Conservation (phyloP, 768 basidiomycete genomes). For the Amanita rimosa region DNA sequence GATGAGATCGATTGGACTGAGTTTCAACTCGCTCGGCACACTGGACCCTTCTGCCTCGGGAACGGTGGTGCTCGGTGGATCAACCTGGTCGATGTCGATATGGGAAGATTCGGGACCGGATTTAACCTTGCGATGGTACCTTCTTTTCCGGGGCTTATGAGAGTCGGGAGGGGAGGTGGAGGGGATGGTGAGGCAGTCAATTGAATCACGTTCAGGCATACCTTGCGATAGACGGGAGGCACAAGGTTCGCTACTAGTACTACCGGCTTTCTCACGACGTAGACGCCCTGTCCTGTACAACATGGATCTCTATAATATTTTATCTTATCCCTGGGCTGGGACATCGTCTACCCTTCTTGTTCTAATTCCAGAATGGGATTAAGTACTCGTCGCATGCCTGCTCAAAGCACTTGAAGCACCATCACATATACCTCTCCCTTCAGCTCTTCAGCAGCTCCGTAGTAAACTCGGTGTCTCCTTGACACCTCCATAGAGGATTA, state of each 20-base stretch:
- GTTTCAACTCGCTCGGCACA: conserved; percentile 40
- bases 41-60: conserved; percentile 30
- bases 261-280: conserved; percentile 1
- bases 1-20: conserved; percentile 68
- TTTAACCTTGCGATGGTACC: conserved; percentile 43
- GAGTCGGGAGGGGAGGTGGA: conserved; percentile 55
- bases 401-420: too few species aligned
- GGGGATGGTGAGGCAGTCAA: conserved; percentile 46
- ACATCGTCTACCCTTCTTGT: too few species aligned
- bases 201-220: conserved; percentile 21
- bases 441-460: too few species aligned
- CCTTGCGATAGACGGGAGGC: background rate
- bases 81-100: conserved; percentile 18
- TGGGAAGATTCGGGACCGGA: conserved; percentile 20
- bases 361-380: too few species aligned
- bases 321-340: too few species aligned
- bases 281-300: too few species aligned
- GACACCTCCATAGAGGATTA: too few species aligned
- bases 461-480: too few species aligned
- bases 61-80: conserved; percentile 30
- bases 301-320: too few species aligned
- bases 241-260: too few species aligned
- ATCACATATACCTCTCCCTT: too few species aligned
- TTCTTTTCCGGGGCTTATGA: conserved; percentile 58
- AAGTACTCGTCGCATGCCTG: too few species aligned